Evolutionary conservation across 768 basidiomycete species (phyloP).

Genomic region (Naganishia friedmannii): DNA sequence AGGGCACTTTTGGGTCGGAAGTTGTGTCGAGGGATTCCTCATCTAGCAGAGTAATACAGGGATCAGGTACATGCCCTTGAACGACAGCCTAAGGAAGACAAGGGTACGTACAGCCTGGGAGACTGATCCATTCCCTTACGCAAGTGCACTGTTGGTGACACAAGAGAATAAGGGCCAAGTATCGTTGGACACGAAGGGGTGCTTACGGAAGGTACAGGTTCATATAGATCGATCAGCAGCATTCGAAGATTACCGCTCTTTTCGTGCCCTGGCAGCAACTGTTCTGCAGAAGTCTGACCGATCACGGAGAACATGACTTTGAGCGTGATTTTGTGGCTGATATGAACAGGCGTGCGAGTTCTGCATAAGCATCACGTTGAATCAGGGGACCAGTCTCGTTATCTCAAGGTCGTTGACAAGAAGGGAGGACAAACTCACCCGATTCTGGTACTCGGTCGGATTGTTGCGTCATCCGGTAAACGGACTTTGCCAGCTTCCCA

Average conservation of each 20-base stretch:
- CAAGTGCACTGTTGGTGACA: neutral
- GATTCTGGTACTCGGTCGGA: neutral
- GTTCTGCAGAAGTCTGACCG: neutral
- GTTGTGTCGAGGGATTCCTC: neutral
- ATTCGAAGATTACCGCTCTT: neutral
- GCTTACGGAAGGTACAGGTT: neutral
- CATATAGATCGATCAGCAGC: neutral
- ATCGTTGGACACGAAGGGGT: neutral
- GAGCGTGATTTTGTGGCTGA: neutral
- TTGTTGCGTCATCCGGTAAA: neutral
- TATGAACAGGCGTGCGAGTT: neutral
- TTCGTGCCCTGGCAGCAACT: neutral
- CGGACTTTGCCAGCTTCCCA: neutral
- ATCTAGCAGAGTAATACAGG: neutral
- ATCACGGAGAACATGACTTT: neutral
- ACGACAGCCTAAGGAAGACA: neutral
- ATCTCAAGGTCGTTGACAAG: neutral
- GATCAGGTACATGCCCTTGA: neutral
- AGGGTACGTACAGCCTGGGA: neutral
- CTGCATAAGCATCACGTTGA: neutral
- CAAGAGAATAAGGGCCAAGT: neutral
- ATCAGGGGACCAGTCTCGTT: neutral
- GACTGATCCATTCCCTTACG: conserved; percentile 2
- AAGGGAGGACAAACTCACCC: neutral
- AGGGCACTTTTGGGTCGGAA: neutral